Evolutionary conservation across 805 yeast species (phyloP).

Genomic region (Wickerhamomyces queroliae): DNA sequence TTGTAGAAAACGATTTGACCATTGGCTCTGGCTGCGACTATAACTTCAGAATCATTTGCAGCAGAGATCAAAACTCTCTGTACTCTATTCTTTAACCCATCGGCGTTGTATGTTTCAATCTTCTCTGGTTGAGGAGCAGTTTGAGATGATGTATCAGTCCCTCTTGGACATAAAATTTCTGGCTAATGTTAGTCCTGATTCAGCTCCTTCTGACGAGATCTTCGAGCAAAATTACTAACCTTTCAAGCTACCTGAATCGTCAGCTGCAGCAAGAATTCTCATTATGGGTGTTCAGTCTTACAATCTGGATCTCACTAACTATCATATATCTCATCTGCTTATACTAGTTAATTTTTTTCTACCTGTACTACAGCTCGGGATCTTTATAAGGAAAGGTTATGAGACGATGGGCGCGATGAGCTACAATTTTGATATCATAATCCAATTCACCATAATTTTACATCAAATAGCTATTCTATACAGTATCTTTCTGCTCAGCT

Average conservation of each 20-base stretch:
- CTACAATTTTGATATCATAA: background rate
- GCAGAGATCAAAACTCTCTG: slow-evolving; percentile 31
- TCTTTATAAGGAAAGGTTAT: background rate
- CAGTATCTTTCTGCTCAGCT: slow-evolving; percentile 36
- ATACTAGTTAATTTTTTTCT: background rate
- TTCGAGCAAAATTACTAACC: slow-evolving; percentile 8
- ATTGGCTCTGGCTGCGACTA: slow-evolving; percentile 41
- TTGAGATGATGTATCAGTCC: slow-evolving; percentile 76
- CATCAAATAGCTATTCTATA: too few species aligned
- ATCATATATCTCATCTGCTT: too few species aligned
- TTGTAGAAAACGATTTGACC: slow-evolving; percentile 37
- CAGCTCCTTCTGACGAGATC: too few species aligned
- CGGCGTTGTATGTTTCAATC: slow-evolving; percentile 36
- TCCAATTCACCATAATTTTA: too few species aligned
- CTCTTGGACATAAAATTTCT: slow-evolving; percentile 55
- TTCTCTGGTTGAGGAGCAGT: slow-evolving; percentile 59
- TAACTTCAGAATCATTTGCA: slow-evolving; percentile 25
- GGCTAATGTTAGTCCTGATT: background rate
- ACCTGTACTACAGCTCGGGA: background rate
- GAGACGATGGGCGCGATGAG: background rate
- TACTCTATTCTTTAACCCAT: slow-evolving; percentile 34
- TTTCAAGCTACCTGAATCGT: slow-evolving; percentile 61
- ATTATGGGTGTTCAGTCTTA: slow-evolving; percentile 30
- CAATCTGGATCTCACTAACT: too few species aligned
- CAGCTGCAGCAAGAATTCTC: slow-evolving; percentile 61